Base-by-base conservation (phyloP, 305 asterid genomes). In the Lippia alba region DNA sequence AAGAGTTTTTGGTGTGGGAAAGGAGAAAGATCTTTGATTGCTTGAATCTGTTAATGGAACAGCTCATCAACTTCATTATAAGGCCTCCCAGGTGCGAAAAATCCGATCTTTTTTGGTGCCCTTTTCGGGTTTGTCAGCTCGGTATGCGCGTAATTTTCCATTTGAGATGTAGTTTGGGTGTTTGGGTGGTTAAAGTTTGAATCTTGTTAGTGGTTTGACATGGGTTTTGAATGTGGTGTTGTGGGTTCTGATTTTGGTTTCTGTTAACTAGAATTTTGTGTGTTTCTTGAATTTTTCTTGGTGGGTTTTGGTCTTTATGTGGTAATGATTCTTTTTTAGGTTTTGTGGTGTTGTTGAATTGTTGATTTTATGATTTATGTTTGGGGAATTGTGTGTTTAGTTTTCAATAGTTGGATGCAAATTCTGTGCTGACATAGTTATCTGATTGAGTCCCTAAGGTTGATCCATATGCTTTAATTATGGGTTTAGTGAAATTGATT, bases 1-100 rank as follows among this genome's bases (percentile, higher is more conserved):
- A 20, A n/a, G 49, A 15, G 60, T 58, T 69, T 46, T 46, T 24
- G 56, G 44, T 41, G 39, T n/a, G 59, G 9, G 49, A 44, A 55
- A 24, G 30, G 9, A 36, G 65, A 55, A 48, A 65, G 81, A 76
- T 76, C 79, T 66, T 77, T 64, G 83, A 69, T 67, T 78, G 75
- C 18, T 74, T 75, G 70, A 85, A 74, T 79, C 82, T 71, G 71
- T 66, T 56, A 81, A 78, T 94, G 99, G 99, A 94, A 77, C 99
- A 87, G 91, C 94, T 94, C 66, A 85, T 94, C 63, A 94, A 89
- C 96, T 90, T 94, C 85, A 91, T 94, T 70, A 94, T 94, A 81
- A 79, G 97, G 60, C 99, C 99, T 17, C 99, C 99, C 81, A 91
- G 99, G 99, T 94, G 56, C 78, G 65, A 64, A 64, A 81, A 56